Percentiles rank a stretch among this genome's conserved stretches.
Evolutionary conservation across 306 rosid genomes (phyloP).

Genomic region (Phaseolus lunatus): DNA sequence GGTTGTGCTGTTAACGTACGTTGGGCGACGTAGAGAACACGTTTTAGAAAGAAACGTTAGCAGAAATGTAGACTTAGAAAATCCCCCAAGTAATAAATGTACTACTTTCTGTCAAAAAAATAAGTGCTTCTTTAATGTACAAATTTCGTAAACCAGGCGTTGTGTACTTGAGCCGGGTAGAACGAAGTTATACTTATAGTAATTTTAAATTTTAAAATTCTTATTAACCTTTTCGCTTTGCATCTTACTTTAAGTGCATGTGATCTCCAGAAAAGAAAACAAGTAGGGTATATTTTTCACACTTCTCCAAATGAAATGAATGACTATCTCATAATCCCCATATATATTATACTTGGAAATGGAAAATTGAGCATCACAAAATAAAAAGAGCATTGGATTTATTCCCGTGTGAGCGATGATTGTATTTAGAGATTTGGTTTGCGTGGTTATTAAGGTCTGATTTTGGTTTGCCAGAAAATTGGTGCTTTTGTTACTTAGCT

Average conservation of each 20-base stretch:
- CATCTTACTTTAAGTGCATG: background rate
- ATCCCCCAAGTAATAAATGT: background rate
- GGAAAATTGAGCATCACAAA: too few species aligned
- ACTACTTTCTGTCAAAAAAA: too few species aligned
- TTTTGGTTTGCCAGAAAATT: background rate
- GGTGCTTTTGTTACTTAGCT: background rate
- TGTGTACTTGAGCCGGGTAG: too few species aligned
- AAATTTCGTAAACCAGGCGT: too few species aligned
- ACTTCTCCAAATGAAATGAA: background rate
- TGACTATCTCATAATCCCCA: too few species aligned
- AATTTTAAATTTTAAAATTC: background rate
- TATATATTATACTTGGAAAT: too few species aligned
- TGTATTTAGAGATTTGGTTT: background rate
- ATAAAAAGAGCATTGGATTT: background rate
- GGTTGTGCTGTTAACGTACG: too few species aligned
- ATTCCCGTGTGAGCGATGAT: background rate
- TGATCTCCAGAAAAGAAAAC: background rate
- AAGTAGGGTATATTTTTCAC: background rate
- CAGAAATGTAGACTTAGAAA: too few species aligned
- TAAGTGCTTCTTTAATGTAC: too few species aligned
- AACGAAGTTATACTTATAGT: too few species aligned
- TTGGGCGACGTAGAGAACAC: too few species aligned
- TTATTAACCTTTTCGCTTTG: background rate
- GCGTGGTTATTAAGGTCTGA: background rate
- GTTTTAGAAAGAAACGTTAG: too few species aligned